These are phyloP conservation scores for Diaporthe batatas DNA, from an alignment of 2,329 filamentous ascomycete species.

Conservation along the genomic window DNA sequence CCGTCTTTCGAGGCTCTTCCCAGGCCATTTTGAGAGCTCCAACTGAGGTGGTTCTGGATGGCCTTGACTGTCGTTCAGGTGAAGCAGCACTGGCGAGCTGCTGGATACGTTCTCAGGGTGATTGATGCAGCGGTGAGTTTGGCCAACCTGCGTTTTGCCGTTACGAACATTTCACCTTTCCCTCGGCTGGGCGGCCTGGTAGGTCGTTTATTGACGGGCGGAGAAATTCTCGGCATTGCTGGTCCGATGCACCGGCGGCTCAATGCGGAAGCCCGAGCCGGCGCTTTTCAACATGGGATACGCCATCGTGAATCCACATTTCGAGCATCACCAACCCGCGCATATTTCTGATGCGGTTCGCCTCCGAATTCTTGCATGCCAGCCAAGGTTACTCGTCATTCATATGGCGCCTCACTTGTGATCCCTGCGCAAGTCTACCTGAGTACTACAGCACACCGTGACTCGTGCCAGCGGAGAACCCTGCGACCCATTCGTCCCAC, in stretches of 20 bases:
- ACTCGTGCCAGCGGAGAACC: slow-evolving; percentile 19
- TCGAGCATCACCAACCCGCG: background rate
- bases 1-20: slow-evolving; percentile 59
- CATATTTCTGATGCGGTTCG: background rate
- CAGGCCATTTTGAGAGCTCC: slow-evolving; percentile 53
- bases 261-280: slow-evolving; percentile 21
- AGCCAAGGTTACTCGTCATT: background rate
- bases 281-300: background rate
- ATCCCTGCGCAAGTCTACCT: background rate
- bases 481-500: slow-evolving; percentile 37
- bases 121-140: slow-evolving; percentile 3
- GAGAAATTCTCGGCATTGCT: slow-evolving; percentile 41
- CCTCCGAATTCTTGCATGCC: background rate
- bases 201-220: slow-evolving; percentile 14
- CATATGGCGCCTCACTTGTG: background rate
- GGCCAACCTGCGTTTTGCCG: slow-evolving; percentile 1
- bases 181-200: background rate
- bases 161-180: slow-evolving; percentile 27
- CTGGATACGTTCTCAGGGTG: background rate
- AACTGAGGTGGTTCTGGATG: background rate
- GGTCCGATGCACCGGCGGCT: slow-evolving; percentile 33
- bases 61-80: background rate
- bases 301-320: slow-evolving; percentile 16
- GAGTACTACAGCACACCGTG: slow-evolving; percentile 15
- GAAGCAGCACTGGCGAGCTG: background rate